A percentile compares a stretch with the other conserved stretches of the same genome.
Evolutionary conservation across 2,329 filamentous ascomycete genomes (phyloP).

Genomic region (Fusarium nygamai): DNA sequence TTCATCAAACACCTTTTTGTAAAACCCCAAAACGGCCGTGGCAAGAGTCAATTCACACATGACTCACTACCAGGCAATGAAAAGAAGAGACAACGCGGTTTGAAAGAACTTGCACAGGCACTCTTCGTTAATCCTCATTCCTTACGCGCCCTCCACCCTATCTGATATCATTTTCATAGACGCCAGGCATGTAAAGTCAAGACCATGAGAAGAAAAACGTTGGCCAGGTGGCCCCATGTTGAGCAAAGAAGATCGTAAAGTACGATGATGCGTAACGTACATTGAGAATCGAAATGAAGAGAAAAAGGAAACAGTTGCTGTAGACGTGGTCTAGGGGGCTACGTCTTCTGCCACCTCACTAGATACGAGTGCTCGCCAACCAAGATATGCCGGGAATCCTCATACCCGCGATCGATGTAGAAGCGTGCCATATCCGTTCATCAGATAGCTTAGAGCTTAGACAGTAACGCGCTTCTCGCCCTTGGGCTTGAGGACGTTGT

Average conservation of each 20-base stretch:
- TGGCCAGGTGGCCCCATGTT: slow-evolving; percentile 39
- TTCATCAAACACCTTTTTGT: slow-evolving; percentile 33
- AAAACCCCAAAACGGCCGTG: slow-evolving; percentile 35
- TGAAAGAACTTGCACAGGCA: slow-evolving; percentile 25
- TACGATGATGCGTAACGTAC: slow-evolving; percentile 50
- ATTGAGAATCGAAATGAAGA: slow-evolving; percentile 48
- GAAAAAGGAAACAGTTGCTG: slow-evolving; percentile 32
- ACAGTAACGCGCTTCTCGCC: slow-evolving; percentile 39
- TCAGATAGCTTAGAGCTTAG: slow-evolving; percentile 34
- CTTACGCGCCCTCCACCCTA: slow-evolving; percentile 38
- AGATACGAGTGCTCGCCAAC: slow-evolving; percentile 23
- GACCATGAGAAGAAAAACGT: slow-evolving; percentile 32
- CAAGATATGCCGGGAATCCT: slow-evolving; percentile 19
- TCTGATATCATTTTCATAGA: slow-evolving; percentile 40
- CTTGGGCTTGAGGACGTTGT: slow-evolving; percentile 58
- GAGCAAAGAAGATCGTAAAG: slow-evolving; percentile 47
- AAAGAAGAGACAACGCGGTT: slow-evolving; percentile 35
- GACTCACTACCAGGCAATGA: slow-evolving; percentile 28
- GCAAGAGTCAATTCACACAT: neutral
- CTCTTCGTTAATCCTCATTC: slow-evolving; percentile 27
- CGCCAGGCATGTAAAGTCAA: slow-evolving; percentile 38
- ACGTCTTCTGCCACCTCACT: slow-evolving; percentile 22
- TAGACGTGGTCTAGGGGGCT: slow-evolving; percentile 25
- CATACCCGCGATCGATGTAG: slow-evolving; percentile 9
- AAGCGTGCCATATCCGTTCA: slow-evolving; percentile 23